These are phyloP conservation scores for Tricholoma sp. DNA, from an alignment of 768 basidiomycete genomes.

Conservation along the genomic window DNA sequence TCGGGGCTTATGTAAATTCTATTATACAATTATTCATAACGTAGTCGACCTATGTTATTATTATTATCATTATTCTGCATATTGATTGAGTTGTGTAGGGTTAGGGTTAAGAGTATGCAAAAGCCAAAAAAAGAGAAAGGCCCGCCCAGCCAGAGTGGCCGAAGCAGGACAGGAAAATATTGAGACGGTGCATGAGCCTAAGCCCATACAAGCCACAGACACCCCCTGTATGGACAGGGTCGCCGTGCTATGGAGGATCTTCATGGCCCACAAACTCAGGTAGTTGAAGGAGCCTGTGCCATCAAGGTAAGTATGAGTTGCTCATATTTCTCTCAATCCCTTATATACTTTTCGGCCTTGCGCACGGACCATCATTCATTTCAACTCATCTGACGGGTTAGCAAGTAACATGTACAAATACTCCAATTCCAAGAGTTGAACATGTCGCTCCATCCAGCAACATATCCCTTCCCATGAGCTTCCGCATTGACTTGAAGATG, in stretches of 20 bases:
- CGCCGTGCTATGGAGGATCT: slow-evolving; percentile 66
- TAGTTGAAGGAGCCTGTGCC: slow-evolving; percentile 52
- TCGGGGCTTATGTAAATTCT: no score
- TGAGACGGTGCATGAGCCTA: slow-evolving; percentile 68
- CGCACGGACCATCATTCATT: no score
- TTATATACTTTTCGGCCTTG: no score
- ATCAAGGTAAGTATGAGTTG: slow-evolving; percentile 60
- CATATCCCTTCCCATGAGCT: no score
- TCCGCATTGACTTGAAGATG: no score
- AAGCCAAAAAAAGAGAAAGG: slow-evolving; percentile 16
- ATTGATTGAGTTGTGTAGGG: no score
- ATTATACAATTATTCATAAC: no score
- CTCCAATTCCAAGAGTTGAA: no score
- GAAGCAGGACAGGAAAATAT: slow-evolving; percentile 74
- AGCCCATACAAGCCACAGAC: slow-evolving; percentile 56
- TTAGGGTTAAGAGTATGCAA: no score
- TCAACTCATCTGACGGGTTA: not conserved
- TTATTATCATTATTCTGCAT: no score
- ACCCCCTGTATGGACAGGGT: slow-evolving; percentile 59
- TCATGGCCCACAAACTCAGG: slow-evolving; percentile 52
- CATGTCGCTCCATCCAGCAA: no score
- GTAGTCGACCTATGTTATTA: no score
- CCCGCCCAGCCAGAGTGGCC: slow-evolving; percentile 32
- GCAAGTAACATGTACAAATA: not conserved
- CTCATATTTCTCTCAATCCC: not conserved